These are phyloP conservation scores for Grosmannia clavigera DNA, from an alignment of 2,329 filamentous ascomycete species.

Conservation along the genomic window DNA sequence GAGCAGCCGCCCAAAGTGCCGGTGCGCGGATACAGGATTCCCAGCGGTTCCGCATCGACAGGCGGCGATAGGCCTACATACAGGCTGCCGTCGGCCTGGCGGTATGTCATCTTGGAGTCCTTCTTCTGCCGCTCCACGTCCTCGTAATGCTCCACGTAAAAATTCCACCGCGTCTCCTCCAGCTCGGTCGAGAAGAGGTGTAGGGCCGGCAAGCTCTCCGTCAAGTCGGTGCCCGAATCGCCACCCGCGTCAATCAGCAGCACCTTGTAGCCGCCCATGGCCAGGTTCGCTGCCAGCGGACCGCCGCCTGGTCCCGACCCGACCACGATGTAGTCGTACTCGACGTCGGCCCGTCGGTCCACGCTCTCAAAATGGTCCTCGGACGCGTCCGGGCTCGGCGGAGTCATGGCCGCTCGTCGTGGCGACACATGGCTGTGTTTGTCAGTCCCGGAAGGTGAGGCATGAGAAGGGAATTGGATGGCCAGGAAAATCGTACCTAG, in stretches of 20 bases:
- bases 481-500: no score
- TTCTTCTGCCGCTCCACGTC: constrained; percentile 33
- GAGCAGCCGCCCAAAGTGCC: constrained; percentile 26
- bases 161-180: constrained; percentile 35
- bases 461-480: no score
- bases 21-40: constrained; percentile 25
- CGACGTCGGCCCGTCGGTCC: constrained; percentile 1
- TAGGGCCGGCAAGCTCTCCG: constrained; percentile 16
- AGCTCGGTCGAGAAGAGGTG: constrained; percentile 14
- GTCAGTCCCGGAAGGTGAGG: no score
- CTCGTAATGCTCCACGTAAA: constrained; percentile 48
- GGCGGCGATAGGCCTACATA: constrained; percentile 24
- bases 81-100: constrained; percentile 20
- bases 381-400: no score
- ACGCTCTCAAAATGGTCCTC: no score
- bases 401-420: no score
- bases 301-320: constrained; percentile 48
- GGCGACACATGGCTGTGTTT: no score
- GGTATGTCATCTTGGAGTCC: constrained; percentile 37
- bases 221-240: constrained; percentile 28
- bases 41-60: constrained; percentile 18
- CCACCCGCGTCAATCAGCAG: constrained; percentile 47
- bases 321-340: constrained; percentile 51
- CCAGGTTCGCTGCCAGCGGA: constrained; percentile 44
- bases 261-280: constrained; percentile 45